These are phyloP conservation scores for Lindgomyces ingoldianus DNA, from an alignment of 495 filamentous ascomycete species.

Conservation along the genomic window DNA sequence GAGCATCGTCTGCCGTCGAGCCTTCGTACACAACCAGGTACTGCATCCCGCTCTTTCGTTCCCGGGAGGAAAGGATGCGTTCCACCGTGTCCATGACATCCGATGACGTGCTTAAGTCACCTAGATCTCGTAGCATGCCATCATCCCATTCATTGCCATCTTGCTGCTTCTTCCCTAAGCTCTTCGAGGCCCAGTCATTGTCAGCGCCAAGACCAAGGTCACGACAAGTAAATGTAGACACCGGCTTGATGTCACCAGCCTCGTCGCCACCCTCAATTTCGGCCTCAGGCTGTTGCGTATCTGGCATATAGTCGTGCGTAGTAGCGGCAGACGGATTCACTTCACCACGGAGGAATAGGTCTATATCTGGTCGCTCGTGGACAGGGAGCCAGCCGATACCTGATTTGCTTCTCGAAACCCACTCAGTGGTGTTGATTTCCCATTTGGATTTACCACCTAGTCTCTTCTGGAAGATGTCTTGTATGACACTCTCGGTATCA, in stretches of 20 bases:
- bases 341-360: conserved; percentile 4
- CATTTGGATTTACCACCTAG: conserved; percentile 22
- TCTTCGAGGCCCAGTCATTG: conserved; percentile 32
- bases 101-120: conserved; percentile 49
- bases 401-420: conserved; percentile 34
- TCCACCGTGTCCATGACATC: conserved; percentile 38
- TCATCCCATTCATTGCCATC: conserved; percentile 45
- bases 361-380: conserved; percentile 17
- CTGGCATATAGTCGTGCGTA: conserved; percentile 72
- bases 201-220: conserved; percentile 23
- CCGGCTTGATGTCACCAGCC: no score
- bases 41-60: conserved; percentile 49
- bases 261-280: no score
- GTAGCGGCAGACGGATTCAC: conserved; percentile 50
- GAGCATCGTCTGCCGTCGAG: conserved; percentile 50
- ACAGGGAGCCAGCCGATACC: conserved; percentile 33
- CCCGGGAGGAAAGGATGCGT: conserved; percentile 48
- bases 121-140: conserved; percentile 49
- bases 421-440: conserved; percentile 14
- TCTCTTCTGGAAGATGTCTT: conserved; percentile 14
- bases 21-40: conserved; percentile 56
- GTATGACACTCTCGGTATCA: conserved; percentile 18
- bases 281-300: no score
- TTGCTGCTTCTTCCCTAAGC: neutral
- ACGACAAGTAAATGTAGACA: conserved; percentile 14